phyloP scores from a whole-genome alignment of 768 basidiomycete genomes.

The Mycena pura region DNA sequence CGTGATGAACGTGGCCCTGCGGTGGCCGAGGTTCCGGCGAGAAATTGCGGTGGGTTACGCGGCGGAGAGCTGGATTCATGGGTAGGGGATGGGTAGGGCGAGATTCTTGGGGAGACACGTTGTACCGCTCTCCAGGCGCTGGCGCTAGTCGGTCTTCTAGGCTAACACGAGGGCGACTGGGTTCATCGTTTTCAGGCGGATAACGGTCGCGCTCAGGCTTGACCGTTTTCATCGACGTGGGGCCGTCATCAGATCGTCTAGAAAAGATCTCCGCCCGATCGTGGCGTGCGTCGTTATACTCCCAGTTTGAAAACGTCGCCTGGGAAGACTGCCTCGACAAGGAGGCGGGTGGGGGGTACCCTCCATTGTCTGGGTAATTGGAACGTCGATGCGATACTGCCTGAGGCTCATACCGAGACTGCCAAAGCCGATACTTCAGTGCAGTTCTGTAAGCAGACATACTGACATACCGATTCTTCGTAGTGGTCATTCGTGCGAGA shows the following conservation, averaged over 20 bases:
- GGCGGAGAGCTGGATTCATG: conserved; percentile 17
- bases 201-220: conserved; percentile 15
- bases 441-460: neutral
- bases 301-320: conserved; percentile 8
- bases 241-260: conserved; percentile 9
- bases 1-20: conserved; percentile 3
- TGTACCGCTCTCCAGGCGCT: neutral
- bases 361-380: conserved; percentile 8
- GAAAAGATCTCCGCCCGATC: conserved; percentile 6
- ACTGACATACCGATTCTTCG: conserved; percentile 15
- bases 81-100: conserved; percentile 14
- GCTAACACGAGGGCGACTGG: neutral
- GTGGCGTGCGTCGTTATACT: conserved; percentile 4
- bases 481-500: conserved; percentile 14
- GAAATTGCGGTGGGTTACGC: conserved; percentile 1
- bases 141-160: conserved; percentile 16
- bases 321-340: conserved; percentile 10
- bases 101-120: conserved; percentile 11
- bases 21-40: conserved; percentile 4
- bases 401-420: conserved; percentile 14
- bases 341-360: neutral
- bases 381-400: conserved; percentile 10
- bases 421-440: neutral
- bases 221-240: neutral
- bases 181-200: conserved; percentile 4